Conservation (phyloP, 768 basidiomycete genomes). For the Sarcodon aspratus region DNA sequence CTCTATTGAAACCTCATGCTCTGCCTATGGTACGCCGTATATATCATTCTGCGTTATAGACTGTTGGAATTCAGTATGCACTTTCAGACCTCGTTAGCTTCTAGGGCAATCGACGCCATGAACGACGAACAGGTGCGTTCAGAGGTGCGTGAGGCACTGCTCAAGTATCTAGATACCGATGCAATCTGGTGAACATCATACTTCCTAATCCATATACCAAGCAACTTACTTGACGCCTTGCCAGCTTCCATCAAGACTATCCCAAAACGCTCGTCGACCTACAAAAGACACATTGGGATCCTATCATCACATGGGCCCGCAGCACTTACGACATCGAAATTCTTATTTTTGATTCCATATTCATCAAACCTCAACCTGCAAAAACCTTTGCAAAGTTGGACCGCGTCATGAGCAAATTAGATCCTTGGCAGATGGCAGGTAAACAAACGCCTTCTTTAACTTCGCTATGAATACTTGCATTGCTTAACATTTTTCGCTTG, state of each 20-base stretch:
- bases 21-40: constrained; percentile 64
- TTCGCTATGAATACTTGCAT: neutral
- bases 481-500: neutral
- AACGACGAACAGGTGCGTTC: constrained; percentile 38
- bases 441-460: constrained; percentile 15
- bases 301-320: constrained; percentile 71
- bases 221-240: constrained; percentile 1
- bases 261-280: constrained; percentile 67
- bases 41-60: neutral
- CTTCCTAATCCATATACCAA: neutral
- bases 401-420: constrained; percentile 46
- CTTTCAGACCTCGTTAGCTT: constrained; percentile 74
- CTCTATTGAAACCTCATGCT: constrained; percentile 77
- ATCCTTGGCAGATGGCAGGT: constrained; percentile 89
- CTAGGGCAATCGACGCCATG: constrained; percentile 82
- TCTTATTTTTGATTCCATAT: constrained; percentile 56
- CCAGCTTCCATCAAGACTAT: constrained; percentile 73
- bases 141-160: constrained; percentile 55
- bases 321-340: constrained; percentile 59
- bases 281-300: constrained; percentile 82
- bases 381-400: constrained; percentile 54
- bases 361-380: constrained; percentile 56
- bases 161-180: constrained; percentile 90
- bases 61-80: neutral
- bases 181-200: constrained; percentile 61